Evolutionary conservation across 352 stramenopile species (phyloP).

Genomic region (Poterioochromonas sp.): DNA sequence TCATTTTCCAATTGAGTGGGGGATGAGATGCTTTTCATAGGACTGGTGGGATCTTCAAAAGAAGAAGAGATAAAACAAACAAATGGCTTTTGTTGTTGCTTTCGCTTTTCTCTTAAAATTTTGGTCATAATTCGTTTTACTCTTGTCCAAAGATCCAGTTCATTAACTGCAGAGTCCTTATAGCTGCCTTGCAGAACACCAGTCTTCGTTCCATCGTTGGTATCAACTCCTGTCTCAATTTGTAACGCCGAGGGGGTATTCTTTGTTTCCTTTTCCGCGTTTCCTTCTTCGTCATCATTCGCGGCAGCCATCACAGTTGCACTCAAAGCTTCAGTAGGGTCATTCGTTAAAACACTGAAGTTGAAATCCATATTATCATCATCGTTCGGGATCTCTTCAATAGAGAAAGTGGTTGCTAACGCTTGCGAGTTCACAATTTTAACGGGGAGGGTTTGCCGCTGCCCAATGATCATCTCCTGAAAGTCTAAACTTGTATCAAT

Average conservation of each 20-base stretch:
- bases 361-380: neutral
- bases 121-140: neutral
- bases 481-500: slow-evolving; percentile 51
- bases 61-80: neutral
- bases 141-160: neutral
- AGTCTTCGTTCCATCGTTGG: neutral
- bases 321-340: no score
- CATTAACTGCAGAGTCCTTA: neutral
- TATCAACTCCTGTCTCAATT: neutral
- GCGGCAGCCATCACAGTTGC: no score
- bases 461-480: slow-evolving; percentile 61
- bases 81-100: neutral
- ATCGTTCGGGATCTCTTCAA: neutral
- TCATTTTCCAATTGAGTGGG: neutral
- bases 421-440: slow-evolving; percentile 62
- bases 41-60: neutral
- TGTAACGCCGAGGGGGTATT: no score
- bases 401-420: slow-evolving; percentile 47
- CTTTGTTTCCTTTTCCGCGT: slow-evolving; percentile 38
- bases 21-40: neutral
- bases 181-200: neutral
- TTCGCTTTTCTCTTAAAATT: neutral
- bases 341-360: no score
- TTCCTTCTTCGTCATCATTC: slow-evolving; percentile 1
- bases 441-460: slow-evolving; percentile 54